Evolutionary conservation across 2,329 filamentous ascomycete species (phyloP).

Genomic region (Hortaea werneckii): DNA sequence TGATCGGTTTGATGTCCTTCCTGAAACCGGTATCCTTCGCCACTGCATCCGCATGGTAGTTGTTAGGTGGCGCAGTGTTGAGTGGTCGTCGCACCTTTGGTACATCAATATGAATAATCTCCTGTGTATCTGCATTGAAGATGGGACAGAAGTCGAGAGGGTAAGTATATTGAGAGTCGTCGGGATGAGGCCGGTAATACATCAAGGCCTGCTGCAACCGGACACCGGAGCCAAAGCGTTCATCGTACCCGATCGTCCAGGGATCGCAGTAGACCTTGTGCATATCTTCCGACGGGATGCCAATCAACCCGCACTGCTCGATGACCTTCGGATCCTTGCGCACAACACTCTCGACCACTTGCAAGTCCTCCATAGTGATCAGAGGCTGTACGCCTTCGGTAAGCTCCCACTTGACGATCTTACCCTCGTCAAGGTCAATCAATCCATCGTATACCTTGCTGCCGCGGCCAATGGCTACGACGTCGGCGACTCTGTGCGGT

Average conservation of each 20-base stretch:
- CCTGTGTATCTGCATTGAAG: conserved; percentile 67
- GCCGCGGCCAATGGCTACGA: conserved; percentile 69
- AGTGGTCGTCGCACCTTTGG: conserved; percentile 67
- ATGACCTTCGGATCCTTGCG: conserved; percentile 77
- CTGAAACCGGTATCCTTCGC: conserved; percentile 66
- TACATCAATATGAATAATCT: conserved; percentile 75
- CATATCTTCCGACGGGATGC: conserved; percentile 76
- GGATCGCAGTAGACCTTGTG: conserved; percentile 91
- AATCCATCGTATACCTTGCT: conserved; percentile 76
- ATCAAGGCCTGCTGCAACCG: conserved; percentile 87
- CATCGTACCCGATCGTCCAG: conserved; percentile 94
- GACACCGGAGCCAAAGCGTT: conserved; percentile 68
- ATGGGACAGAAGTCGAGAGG: conserved; percentile 92
- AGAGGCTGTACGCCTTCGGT: conserved; percentile 72
- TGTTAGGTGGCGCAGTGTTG: conserved; percentile 60
- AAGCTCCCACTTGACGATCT: conserved; percentile 63
- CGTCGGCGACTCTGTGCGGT: conserved; percentile 65
- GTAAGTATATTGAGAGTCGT: conserved; percentile 84
- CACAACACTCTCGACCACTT: conserved; percentile 65
- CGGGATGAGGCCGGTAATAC: conserved; percentile 81
- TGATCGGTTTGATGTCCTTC: conserved; percentile 71
- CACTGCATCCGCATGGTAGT: conserved; percentile 68
- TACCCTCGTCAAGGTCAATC: conserved; percentile 58
- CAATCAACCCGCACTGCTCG: conserved; percentile 76
- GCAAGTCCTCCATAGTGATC: conserved; percentile 85